These are phyloP conservation scores for Nitzschia sp. DNA, from an alignment of 108 stramenopile genomes.

Conservation along the genomic window DNA sequence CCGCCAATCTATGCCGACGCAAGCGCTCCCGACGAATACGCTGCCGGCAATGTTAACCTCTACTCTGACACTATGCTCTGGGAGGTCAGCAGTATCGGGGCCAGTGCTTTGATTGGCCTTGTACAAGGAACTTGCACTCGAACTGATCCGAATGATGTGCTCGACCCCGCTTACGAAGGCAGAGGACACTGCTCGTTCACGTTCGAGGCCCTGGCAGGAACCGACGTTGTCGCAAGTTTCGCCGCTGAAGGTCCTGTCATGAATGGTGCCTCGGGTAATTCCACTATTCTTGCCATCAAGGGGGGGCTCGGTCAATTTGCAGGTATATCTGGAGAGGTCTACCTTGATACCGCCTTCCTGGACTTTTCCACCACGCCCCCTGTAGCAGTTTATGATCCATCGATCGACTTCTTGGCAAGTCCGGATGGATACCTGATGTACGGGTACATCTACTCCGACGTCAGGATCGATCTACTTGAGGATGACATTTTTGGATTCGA, in stretches of 20 bases:
- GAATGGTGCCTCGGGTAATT: not conserved
- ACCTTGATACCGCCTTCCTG: conserved; percentile 11
- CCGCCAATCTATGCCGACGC: conserved; percentile 13
- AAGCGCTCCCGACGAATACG: conserved; percentile 1
- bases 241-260: conserved; percentile 28
- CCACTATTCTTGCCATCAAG: conserved; percentile 16
- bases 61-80: conserved; percentile 10
- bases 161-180: conserved; percentile 14
- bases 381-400: conserved; percentile 9
- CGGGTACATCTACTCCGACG: conserved; percentile 2
- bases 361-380: conserved; percentile 7
- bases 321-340: conserved; percentile 22
- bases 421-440: conserved; percentile 26
- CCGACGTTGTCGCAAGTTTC: conserved; percentile 23
- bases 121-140: conserved; percentile 31
- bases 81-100: not conserved
- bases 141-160: conserved; percentile 23
- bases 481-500: not conserved
- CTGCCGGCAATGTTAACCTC: conserved; percentile 3
- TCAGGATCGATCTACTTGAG: not conserved
- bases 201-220: conserved; percentile 24
- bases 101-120: conserved; percentile 14
- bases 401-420: conserved; percentile 20
- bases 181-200: conserved; percentile 22
- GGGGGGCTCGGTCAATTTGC: conserved; percentile 27